Evolutionary conservation across 805 yeast species (phyloP), one percentile per base, ranked within the genome.

Genomic region (Wickerhamomyces xylosicus): DNA sequence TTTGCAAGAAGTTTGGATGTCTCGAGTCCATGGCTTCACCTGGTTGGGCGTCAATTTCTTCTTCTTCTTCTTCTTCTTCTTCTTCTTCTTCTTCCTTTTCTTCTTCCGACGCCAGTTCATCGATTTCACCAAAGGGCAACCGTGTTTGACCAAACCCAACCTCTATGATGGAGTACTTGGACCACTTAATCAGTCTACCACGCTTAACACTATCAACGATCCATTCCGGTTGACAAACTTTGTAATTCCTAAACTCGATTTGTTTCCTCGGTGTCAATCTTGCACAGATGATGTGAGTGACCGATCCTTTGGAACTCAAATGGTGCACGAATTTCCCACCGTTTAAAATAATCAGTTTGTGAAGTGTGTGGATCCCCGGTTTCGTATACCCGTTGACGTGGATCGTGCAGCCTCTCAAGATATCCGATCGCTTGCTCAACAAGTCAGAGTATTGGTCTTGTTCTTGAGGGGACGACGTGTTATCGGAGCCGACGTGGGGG

Each of bases 361-460:
- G 90, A 22, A 92, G 61, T 43, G 75, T 80, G 33, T 72, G 61
- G 14, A 86, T 71, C n/a, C 89, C 75, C 0, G 97, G 97, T 3
- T 60, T 62, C 0, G 97, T 90, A 50, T 82, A 77, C 1, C 98
- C 98, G 51, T 87, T 89, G n/a, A 90, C 86, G 56, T 82, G 78
- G 4, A 90, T 67, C 1, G 65, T 58, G 54, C 89, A 84, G 2
- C 70, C 75, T 29, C 62, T 50, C 53, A 90, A 87, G 1, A 89
- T 63, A 2, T 34, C 39, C 1, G 53, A 42, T 3, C 37, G 6
- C 31, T 14, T 28, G 6, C 16, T 28, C 16, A 28, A 14, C 31
- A 28, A 15, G 13, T 13, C n/a, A 8, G n/a, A 13, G 16, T 28
- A 13, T 14, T 8, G n/a, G 16, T 28, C 39, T 19, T 35, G 34